These are phyloP conservation scores for Blastocystis hominis DNA, from an alignment of 352 stramenopile genomes.

Conservation along the genomic window DNA sequence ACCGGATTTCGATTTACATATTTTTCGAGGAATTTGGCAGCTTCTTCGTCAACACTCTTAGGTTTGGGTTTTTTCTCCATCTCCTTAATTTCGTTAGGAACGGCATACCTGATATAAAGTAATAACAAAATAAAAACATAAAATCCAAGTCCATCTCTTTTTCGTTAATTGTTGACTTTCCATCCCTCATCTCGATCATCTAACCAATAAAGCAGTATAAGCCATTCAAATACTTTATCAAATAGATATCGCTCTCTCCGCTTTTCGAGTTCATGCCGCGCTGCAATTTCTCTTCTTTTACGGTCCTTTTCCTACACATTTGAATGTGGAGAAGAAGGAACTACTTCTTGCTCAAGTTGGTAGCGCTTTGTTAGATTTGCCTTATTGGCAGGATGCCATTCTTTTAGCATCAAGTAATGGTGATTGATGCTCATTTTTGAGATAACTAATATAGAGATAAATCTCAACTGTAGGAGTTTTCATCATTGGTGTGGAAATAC, in stretches of 20 bases:
- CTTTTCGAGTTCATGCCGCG: conserved; percentile 17
- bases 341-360: conserved; percentile 25
- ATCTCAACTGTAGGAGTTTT: too few relatives aligned
- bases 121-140: neutral
- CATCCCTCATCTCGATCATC: conserved; percentile 43
- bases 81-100: conserved; percentile 15
- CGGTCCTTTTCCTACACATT: conserved; percentile 14
- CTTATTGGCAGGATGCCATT: conserved; percentile 35
- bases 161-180: neutral
- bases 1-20: conserved; percentile 18
- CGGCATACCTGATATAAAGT: conserved; percentile 4
- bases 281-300: neutral
- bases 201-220: neutral
- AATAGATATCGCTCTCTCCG: conserved; percentile 14
- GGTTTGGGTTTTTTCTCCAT: neutral
- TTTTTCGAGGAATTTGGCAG: neutral
- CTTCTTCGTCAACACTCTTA: neutral
- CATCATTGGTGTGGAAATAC: too few relatives aligned
- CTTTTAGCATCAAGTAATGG: conserved; percentile 54
- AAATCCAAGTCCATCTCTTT: conserved; percentile 37
- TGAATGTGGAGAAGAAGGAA: neutral
- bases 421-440: conserved; percentile 43
- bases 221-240: neutral
- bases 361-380: conserved; percentile 41
- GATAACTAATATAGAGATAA: neutral